These are phyloP conservation scores for Malassezia arunalokei DNA, from an alignment of 1,284 basidiomycete species.

Conservation along the genomic window DNA sequence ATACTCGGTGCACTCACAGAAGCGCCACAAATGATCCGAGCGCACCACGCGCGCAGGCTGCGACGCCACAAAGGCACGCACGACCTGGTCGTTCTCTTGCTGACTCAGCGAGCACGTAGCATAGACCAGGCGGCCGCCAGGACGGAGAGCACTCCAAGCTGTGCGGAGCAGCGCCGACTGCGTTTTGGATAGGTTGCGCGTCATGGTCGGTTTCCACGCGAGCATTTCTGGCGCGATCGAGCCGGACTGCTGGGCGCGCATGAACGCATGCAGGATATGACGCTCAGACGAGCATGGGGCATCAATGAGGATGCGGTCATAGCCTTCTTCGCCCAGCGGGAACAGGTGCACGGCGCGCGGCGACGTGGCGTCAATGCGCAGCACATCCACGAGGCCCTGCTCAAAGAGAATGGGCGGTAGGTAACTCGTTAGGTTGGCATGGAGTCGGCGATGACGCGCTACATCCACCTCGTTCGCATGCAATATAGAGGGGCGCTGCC, in stretches of 20 bases:
- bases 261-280: slow-evolving; percentile 6
- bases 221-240: slow-evolving; percentile 4
- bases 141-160: background rate
- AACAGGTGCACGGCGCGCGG: slow-evolving; percentile 5
- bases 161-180: slow-evolving; percentile 6
- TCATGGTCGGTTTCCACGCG: slow-evolving; percentile 6
- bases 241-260: background rate
- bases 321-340: slow-evolving; percentile 7
- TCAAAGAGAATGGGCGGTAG: slow-evolving; percentile 1
- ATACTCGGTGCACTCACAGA: slow-evolving; percentile 4
- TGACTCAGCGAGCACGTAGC: slow-evolving; percentile 9
- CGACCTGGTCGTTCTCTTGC: slow-evolving; percentile 6
- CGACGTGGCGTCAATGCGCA: slow-evolving; percentile 8
- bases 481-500: background rate
- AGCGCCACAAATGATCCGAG: background rate
- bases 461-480: slow-evolving; percentile 7
- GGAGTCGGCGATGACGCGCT: background rate
- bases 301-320: slow-evolving; percentile 6
- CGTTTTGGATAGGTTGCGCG: slow-evolving; percentile 1
- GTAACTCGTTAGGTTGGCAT: slow-evolving; percentile 1
- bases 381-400: slow-evolving; percentile 2
- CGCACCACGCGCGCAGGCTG: background rate
- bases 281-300: slow-evolving; percentile 11
- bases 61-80: slow-evolving; percentile 1
- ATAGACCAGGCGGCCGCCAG: slow-evolving; percentile 1